Evolutionary conservation across 2,329 filamentous ascomycete genomes (phyloP).

Genomic region (Penicillium rolfsii): DNA sequence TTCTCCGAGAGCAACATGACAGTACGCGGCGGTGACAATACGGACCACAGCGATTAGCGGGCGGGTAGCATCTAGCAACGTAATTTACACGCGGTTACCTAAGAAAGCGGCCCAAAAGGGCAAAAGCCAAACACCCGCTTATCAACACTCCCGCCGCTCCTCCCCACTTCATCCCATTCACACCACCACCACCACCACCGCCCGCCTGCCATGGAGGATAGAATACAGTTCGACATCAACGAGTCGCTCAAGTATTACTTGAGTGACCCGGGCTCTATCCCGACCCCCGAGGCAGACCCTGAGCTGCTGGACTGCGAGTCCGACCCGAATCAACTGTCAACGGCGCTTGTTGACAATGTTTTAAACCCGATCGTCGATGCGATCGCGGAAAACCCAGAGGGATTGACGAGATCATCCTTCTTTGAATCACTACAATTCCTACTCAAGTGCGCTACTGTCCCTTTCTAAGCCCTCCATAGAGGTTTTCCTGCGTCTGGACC

Average conservation of each 20-base stretch:
- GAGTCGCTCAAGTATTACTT: conserved; percentile 96
- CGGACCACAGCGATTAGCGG: neutral
- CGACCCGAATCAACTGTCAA: conserved; percentile 81
- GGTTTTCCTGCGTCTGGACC: conserved; percentile 46
- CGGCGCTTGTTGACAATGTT: conserved; percentile 76
- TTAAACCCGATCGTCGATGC: conserved; percentile 92
- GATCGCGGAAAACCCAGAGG: conserved; percentile 88
- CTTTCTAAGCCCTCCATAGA: conserved; percentile 40
- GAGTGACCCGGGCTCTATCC: conserved; percentile 82
- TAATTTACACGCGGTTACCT: conserved; percentile 17
- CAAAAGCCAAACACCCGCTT: conserved; percentile 37
- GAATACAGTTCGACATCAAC: conserved; percentile 88
- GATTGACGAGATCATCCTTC: conserved; percentile 73
- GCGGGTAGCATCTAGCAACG: conserved; percentile 9
- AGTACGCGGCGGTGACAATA: conserved; percentile 16
- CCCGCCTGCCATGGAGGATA: conserved; percentile 62
- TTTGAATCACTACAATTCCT: conserved; percentile 96
- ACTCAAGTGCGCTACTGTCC: conserved; percentile 81
- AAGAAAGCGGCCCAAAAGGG: conserved; percentile 26
- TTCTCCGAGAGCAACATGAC: conserved; percentile 18
- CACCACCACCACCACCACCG: conserved; percentile 8
- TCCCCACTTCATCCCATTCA: conserved; percentile 23
- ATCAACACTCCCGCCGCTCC: conserved; percentile 24
- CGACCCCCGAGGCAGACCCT: conserved; percentile 82
- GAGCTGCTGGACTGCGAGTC: conserved; percentile 89